These are phyloP conservation scores for Volvox africanus DNA, from an alignment of 139 green algal species.

Conservation along the genomic window DNA sequence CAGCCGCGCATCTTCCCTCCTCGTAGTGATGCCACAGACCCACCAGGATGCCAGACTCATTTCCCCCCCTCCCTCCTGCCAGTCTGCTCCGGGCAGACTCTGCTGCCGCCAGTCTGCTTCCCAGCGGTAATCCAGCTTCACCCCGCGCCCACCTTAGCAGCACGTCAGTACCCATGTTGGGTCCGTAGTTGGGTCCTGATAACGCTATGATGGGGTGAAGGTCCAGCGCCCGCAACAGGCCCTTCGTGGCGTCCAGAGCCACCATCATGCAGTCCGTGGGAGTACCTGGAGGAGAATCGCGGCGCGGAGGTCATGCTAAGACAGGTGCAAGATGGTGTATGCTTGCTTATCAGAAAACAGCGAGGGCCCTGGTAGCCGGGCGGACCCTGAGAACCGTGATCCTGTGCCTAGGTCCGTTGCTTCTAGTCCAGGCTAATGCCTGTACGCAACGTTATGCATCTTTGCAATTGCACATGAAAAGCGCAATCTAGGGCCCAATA, in stretches of 20 bases:
- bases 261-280: conserved; percentile 49
- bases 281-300: conserved; percentile 3
- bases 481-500: not conserved
- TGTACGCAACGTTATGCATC: not conserved
- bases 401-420: not conserved
- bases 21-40: too few relatives aligned
- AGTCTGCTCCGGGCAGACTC: not conserved
- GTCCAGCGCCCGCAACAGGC: conserved; percentile 31
- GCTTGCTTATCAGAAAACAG: not conserved
- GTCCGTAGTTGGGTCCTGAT: conserved; percentile 45
- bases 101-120: not conserved
- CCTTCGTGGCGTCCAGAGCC: conserved; percentile 41
- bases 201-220: conserved; percentile 34
- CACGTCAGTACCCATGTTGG: conserved; percentile 48
- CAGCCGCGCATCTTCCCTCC: too few relatives aligned
- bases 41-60: too few relatives aligned
- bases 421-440: not conserved
- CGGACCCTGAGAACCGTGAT: not conserved
- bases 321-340: not conserved
- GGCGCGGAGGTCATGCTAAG: not conserved
- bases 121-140: not conserved
- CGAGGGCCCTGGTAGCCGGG: not conserved
- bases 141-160: conserved; percentile 33
- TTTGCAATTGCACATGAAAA: not conserved
- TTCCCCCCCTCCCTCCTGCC: not conserved